These are phyloP conservation scores for Phytopythium aichiense DNA, from an alignment of 352 stramenopile genomes.

Conservation along the genomic window DNA sequence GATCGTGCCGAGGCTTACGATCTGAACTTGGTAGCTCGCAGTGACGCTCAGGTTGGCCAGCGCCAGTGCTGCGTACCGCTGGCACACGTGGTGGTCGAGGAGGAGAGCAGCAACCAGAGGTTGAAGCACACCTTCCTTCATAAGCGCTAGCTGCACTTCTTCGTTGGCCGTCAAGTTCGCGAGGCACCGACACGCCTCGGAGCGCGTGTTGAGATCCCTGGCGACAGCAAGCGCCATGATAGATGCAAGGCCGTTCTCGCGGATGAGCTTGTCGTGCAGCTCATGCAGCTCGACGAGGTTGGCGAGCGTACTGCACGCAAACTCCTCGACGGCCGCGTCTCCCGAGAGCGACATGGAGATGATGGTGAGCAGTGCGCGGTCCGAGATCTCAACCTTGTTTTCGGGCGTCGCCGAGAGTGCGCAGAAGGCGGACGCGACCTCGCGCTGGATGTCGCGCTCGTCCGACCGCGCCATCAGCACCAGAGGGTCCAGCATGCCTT, in stretches of 20 bases:
- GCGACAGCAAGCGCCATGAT: constrained; percentile 90
- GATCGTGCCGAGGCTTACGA: constrained; percentile 93
- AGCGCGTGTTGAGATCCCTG: constrained; percentile 88
- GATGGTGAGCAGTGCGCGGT: constrained; percentile 93
- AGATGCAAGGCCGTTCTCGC: constrained; percentile 91
- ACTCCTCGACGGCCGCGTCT: constrained; percentile 89
- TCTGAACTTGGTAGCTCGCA: constrained; percentile 92
- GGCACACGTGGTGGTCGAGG: constrained; percentile 90
- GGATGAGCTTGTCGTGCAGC: constrained; percentile 92
- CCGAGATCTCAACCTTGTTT: constrained; percentile 95
- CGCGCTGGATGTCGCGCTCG: constrained; percentile 88
- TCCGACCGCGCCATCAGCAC: constrained; percentile 94
- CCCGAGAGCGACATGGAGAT: constrained; percentile 93
- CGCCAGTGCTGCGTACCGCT: constrained; percentile 90
- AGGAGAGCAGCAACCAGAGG: constrained; percentile 89
- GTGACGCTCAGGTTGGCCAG: constrained; percentile 95
- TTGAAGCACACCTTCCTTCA: constrained; percentile 89
- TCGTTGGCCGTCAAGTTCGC: constrained; percentile 95
- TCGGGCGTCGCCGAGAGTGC: constrained; percentile 93
- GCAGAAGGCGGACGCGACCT: constrained; percentile 93
- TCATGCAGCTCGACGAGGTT: constrained; percentile 95
- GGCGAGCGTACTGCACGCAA: constrained; percentile 91
- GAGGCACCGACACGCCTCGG: constrained; percentile 91
- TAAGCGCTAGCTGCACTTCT: constrained; percentile 89
- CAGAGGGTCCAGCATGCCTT: constrained; percentile 94